These are phyloP conservation scores for Chenopodium formosanum DNA, from an alignment of 148 eudicot genomes.

Conservation along the genomic window DNA sequence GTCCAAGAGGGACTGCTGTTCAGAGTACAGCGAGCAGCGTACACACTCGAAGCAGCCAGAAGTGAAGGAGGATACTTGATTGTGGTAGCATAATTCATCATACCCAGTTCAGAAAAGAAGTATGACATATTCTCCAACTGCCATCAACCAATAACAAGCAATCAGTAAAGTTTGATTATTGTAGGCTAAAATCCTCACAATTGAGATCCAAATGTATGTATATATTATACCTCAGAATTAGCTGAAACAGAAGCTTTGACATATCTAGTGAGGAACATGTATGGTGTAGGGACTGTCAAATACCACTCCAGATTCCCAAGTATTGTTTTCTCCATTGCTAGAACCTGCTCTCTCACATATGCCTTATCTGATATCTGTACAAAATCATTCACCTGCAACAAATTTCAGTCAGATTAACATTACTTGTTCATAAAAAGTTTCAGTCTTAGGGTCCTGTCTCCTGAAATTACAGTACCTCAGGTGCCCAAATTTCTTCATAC, in stretches of 20 bases:
- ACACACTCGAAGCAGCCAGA: slow-evolving; percentile 58
- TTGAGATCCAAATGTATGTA: neutral
- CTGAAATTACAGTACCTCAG: slow-evolving; percentile 33
- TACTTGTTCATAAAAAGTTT: neutral
- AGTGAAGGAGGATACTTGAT: slow-evolving; percentile 44
- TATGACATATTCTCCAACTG: slow-evolving; percentile 58
- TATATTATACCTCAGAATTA: slow-evolving; percentile 31
- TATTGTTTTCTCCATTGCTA: slow-evolving; percentile 68
- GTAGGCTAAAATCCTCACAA: neutral
- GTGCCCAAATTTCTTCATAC: slow-evolving; percentile 65
- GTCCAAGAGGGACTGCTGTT: slow-evolving; percentile 45
- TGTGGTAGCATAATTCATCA: slow-evolving; percentile 43
- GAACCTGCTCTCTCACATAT: slow-evolving; percentile 55
- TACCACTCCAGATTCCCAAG: slow-evolving; percentile 65
- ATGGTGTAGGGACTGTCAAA: slow-evolving; percentile 80
- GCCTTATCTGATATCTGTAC: slow-evolving; percentile 73
- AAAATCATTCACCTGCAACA: slow-evolving; percentile 50
- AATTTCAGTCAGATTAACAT: neutral
- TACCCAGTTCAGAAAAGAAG: slow-evolving; percentile 54
- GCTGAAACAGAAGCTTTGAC: slow-evolving; percentile 58
- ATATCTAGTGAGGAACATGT: slow-evolving; percentile 68
- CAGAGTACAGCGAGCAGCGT: slow-evolving; percentile 50
- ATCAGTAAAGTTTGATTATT: slow-evolving; percentile 3
- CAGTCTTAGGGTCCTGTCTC: neutral
- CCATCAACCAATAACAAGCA: neutral